Evolutionary conservation across 495 filamentous ascomycete species (phyloP).

Genomic region (Margaritispora aquatica): DNA sequence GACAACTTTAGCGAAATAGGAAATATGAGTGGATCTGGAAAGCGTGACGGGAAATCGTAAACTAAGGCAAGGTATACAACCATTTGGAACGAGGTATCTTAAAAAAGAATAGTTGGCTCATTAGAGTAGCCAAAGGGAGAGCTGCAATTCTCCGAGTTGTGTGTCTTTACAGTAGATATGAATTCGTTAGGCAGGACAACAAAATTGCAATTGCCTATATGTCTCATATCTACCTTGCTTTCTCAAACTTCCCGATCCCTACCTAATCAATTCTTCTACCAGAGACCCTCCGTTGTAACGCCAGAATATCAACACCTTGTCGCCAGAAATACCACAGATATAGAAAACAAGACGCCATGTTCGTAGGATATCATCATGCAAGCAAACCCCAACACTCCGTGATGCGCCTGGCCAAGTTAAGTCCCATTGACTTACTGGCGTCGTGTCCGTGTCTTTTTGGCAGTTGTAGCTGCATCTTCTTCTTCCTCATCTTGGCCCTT

Average conservation of each 20-base stretch:
- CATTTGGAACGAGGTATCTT: no score
- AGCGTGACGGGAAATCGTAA: no score
- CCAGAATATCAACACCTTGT: no score
- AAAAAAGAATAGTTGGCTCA: background rate
- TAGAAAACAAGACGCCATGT: background rate
- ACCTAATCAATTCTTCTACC: no score
- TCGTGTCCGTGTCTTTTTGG: constrained; percentile 69
- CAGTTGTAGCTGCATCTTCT: constrained; percentile 63
- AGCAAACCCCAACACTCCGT: background rate
- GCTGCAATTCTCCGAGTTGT: background rate
- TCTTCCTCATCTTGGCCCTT: constrained; percentile 93
- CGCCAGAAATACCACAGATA: background rate
- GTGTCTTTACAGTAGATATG: no score
- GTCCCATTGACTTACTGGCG: constrained; percentile 24
- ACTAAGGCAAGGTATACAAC: no score
- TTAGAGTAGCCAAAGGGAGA: background rate
- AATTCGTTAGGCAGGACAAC: no score
- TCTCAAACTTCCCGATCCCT: background rate
- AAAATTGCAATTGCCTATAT: no score
- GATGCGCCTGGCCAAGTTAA: background rate
- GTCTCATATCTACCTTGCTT: background rate
- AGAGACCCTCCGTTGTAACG: background rate
- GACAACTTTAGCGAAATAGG: no score
- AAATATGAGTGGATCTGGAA: no score
- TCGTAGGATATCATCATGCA: background rate